Evolutionary conservation across 305 asterid genomes (phyloP).

Genomic region (Rubia tinctorum): DNA sequence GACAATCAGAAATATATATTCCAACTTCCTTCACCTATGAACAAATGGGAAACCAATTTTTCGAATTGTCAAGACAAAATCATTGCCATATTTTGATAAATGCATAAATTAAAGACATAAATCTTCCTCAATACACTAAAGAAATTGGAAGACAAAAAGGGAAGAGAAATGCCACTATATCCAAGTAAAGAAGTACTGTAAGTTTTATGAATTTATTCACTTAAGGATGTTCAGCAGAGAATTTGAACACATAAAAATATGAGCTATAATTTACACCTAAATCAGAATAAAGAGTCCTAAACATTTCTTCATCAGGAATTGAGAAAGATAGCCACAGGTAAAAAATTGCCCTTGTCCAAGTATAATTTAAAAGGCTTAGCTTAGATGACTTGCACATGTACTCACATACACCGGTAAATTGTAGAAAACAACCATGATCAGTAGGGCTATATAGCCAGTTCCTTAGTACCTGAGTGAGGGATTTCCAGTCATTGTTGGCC

Average conservation of each 20-base stretch:
- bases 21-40: conserved; percentile 87
- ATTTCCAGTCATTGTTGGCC: conserved; percentile 96
- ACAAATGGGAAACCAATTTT: conserved; percentile 13
- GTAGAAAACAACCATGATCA: neutral
- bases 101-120: neutral
- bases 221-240: neutral
- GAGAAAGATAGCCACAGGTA: neutral
- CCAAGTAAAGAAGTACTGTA: neutral
- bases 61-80: conserved; percentile 2
- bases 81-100: neutral
- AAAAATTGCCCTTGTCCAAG: neutral
- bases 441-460: neutral
- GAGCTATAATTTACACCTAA: neutral
- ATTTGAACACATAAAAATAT: too few species aligned
- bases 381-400: neutral
- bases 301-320: conserved; percentile 18
- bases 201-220: neutral
- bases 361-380: neutral
- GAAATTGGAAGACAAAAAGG: neutral
- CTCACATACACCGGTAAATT: neutral
- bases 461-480: conserved; percentile 74
- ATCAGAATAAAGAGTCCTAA: neutral
- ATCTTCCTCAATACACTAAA: neutral
- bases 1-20: conserved; percentile 71
- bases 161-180: neutral